phyloP scores from a whole-genome alignment of 805 yeast genomes.

The Suhomyces emberorum region DNA sequence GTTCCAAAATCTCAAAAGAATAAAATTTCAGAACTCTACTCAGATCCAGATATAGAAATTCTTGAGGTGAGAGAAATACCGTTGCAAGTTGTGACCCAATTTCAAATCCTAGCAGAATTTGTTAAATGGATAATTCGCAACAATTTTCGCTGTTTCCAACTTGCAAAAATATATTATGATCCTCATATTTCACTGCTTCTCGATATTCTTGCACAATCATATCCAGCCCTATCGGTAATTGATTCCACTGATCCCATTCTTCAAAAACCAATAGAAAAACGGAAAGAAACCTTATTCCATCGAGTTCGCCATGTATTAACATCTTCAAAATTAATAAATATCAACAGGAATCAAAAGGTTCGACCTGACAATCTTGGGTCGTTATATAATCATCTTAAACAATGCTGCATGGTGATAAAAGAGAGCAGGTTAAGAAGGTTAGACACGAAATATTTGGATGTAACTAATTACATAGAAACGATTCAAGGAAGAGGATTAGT shows the following conservation, averaged over 20 bases:
- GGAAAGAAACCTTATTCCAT: constrained; percentile 18
- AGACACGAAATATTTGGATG: constrained; percentile 9
- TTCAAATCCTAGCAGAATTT: constrained; percentile 20
- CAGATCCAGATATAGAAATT: constrained; percentile 10
- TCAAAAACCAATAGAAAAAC: constrained; percentile 1
- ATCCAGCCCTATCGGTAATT: not conserved
- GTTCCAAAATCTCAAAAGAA: not conserved
- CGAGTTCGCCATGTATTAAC: constrained; percentile 21
- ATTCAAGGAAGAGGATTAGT: constrained; percentile 9
- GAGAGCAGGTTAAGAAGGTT: not conserved
- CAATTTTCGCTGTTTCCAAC: constrained; percentile 14
- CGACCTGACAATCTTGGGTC: constrained; percentile 10
- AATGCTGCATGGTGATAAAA: constrained; percentile 3
- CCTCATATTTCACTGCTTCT: constrained; percentile 14
- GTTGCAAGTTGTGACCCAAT: constrained; percentile 18
- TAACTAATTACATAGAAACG: constrained; percentile 12
- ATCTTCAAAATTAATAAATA: constrained; percentile 19
- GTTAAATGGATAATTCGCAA: constrained; percentile 17
- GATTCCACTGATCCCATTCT: not conserved
- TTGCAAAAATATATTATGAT: constrained; percentile 21
- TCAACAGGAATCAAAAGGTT: constrained; percentile 22
- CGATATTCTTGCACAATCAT: constrained; percentile 9
- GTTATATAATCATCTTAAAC: constrained; percentile 11
- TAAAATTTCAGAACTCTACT: not conserved
- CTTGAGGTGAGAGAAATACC: constrained; percentile 12